Conservation (phyloP, 306 rosid genomes). For the Benincasa hispida region DNA sequence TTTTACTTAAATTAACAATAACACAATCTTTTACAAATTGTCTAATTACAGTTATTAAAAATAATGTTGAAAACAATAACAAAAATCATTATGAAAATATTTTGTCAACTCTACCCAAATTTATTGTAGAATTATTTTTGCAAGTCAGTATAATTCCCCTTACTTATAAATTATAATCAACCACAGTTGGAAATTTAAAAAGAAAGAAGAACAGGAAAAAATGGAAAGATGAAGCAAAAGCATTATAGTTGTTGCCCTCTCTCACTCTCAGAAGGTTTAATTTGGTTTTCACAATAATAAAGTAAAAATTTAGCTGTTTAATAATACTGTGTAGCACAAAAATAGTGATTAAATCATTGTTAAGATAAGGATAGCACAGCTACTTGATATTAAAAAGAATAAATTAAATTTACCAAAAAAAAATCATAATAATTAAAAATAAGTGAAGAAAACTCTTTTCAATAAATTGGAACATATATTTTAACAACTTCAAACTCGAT, state of each 20-base stretch:
- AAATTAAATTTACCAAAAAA: background rate
- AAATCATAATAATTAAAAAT: background rate
- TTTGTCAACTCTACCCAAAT: background rate
- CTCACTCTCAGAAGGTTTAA: background rate
- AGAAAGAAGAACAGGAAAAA: background rate
- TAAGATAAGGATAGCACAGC: background rate
- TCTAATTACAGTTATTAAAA: background rate
- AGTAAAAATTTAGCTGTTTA: background rate
- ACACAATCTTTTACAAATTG: background rate
- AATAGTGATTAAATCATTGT: background rate
- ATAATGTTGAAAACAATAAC: background rate
- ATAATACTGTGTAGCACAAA: background rate
- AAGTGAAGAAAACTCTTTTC: background rate
- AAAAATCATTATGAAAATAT: background rate
- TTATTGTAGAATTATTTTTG: background rate
- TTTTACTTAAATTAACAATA: background rate
- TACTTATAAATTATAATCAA: background rate
- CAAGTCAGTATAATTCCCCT: background rate
- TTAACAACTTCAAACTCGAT: too few species aligned
- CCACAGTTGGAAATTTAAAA: background rate
- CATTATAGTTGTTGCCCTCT: constrained; percentile 1
- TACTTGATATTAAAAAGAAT: background rate
- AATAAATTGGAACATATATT: background rate
- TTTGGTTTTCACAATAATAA: background rate
- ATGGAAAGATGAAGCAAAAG: background rate